Conservation (phyloP, 2,329 filamentous ascomycete genomes). For the Pseudogymnoascus sp. region DNA sequence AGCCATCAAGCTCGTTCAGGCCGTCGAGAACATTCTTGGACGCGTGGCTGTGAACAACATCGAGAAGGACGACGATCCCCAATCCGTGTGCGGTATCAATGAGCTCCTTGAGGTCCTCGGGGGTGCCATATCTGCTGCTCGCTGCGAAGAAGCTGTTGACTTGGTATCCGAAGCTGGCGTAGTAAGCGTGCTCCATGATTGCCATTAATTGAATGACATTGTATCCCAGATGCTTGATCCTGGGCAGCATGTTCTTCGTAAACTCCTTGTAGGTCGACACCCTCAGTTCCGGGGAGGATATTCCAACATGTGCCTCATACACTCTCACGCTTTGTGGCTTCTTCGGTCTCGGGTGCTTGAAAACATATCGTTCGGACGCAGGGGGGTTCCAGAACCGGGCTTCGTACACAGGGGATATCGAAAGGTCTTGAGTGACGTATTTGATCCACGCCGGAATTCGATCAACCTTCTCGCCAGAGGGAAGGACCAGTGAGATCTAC, state of each 20-base stretch:
- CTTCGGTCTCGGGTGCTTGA: constrained; percentile 73
- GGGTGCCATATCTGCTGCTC: constrained; percentile 86
- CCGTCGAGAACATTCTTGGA: constrained; percentile 96
- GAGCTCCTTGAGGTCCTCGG: constrained; percentile 92
- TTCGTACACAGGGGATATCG: constrained; percentile 85
- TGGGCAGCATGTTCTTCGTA: constrained; percentile 80
- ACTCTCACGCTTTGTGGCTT: constrained; percentile 83
- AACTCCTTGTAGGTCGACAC: constrained; percentile 98
- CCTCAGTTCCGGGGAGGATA: constrained; percentile 80
- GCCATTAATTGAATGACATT: constrained; percentile 99
- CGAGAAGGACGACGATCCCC: constrained; percentile 83
- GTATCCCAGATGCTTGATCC: constrained; percentile 85
- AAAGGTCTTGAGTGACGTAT: constrained; percentile 88
- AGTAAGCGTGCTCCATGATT: constrained; percentile 98
- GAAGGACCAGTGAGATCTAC: constrained; percentile 75
- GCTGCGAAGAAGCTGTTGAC: constrained; percentile 98
- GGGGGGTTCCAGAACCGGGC: constrained; percentile 97
- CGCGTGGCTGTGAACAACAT: constrained; percentile 95
- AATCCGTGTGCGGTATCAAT: constrained; percentile 90
- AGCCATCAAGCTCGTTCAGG: constrained; percentile 90
- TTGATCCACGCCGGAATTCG: constrained; percentile 94
- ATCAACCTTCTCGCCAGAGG: constrained; percentile 72
- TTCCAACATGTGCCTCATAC: constrained; percentile 98
- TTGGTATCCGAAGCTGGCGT: constrained; percentile 97
- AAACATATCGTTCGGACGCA: constrained; percentile 62